Percentiles rank a stretch among this genome's conserved stretches.
phyloP scores from a whole-genome alignment of 805 yeast species.

The Wickerhamomyces kurtzmanii region DNA sequence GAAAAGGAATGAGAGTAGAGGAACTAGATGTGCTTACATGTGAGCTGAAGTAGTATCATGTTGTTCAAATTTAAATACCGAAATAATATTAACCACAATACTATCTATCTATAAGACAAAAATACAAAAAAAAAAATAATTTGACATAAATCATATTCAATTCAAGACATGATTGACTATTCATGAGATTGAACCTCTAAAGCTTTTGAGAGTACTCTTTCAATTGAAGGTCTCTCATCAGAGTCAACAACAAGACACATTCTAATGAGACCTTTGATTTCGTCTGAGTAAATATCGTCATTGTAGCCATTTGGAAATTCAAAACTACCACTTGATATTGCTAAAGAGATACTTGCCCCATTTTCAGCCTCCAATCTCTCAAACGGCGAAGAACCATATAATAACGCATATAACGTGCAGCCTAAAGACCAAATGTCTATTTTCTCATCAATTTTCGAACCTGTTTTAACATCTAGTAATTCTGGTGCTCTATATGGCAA shows the following conservation, averaged over 20 bases:
- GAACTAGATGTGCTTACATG: too few relatives aligned
- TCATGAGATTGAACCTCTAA: conserved; percentile 27
- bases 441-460: conserved; percentile 55
- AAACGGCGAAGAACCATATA: conserved; percentile 80
- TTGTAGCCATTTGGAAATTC: conserved; percentile 17
- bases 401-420: conserved; percentile 65
- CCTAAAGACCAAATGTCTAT: conserved; percentile 93
- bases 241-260: conserved; percentile 59
- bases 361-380: conserved; percentile 71
- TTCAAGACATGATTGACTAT: too few relatives aligned
- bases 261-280: conserved; percentile 43
- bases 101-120: too few relatives aligned
- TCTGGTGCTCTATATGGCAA: conserved; percentile 89
- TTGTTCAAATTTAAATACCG: too few relatives aligned
- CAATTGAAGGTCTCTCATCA: conserved; percentile 50
- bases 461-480: conserved; percentile 64
- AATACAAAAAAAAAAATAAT: too few relatives aligned
- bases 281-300: conserved; percentile 34
- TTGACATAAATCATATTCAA: too few relatives aligned
- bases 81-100: too few relatives aligned
- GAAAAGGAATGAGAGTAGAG: too few relatives aligned
- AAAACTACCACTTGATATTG: conserved; percentile 61
- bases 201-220: conserved; percentile 42
- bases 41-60: too few relatives aligned
- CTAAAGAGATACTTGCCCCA: conserved; percentile 76